Conservation (phyloP, 2,329 filamentous ascomycete species). For the Chaetomiaceae sp. region DNA sequence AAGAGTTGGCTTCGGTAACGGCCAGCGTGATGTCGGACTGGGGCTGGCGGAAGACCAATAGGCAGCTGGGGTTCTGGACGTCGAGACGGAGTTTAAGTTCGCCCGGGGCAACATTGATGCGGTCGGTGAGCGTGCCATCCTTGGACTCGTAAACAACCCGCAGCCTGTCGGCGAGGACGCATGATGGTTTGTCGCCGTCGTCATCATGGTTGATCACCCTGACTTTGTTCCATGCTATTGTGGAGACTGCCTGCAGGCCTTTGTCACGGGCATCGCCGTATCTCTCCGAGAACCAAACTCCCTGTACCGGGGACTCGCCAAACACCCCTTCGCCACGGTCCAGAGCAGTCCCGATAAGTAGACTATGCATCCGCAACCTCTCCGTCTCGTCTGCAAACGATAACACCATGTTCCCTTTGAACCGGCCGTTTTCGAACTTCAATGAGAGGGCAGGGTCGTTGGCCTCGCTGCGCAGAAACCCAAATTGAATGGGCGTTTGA, state of each 20-base stretch:
- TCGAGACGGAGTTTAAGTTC: slow-evolving; percentile 65
- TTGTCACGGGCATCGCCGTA: slow-evolving; percentile 42
- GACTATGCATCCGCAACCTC: slow-evolving; percentile 64
- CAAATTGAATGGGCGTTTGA: slow-evolving; percentile 68
- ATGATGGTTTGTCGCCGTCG: slow-evolving; percentile 56
- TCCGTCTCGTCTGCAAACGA: slow-evolving; percentile 72
- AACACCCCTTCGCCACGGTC: slow-evolving; percentile 65
- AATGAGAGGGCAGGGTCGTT: slow-evolving; percentile 66
- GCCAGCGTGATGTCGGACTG: slow-evolving; percentile 76
- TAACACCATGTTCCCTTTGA: slow-evolving; percentile 68
- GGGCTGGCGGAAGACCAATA: slow-evolving; percentile 65
- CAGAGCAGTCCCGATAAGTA: slow-evolving; percentile 69
- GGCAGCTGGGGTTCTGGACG: slow-evolving; percentile 54
- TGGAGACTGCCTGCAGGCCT: slow-evolving; percentile 46
- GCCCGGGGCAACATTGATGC: slow-evolving; percentile 75
- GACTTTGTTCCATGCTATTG: slow-evolving; percentile 60
- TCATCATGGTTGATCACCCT: slow-evolving; percentile 70
- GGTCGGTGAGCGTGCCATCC: slow-evolving; percentile 74
- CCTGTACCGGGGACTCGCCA: slow-evolving; percentile 62
- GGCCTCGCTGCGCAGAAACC: slow-evolving; percentile 68
- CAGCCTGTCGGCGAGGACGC: slow-evolving; percentile 71
- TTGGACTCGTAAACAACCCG: slow-evolving; percentile 72
- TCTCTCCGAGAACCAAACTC: slow-evolving; percentile 57
- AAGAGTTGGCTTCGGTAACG: slow-evolving; percentile 62
- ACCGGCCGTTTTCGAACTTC: slow-evolving; percentile 61